Percentiles rank a stretch among this genome's conserved stretches.
These are phyloP conservation scores for Phytophthora kernoviae DNA, from an alignment of 352 stramenopile species.

Conservation along the genomic window DNA sequence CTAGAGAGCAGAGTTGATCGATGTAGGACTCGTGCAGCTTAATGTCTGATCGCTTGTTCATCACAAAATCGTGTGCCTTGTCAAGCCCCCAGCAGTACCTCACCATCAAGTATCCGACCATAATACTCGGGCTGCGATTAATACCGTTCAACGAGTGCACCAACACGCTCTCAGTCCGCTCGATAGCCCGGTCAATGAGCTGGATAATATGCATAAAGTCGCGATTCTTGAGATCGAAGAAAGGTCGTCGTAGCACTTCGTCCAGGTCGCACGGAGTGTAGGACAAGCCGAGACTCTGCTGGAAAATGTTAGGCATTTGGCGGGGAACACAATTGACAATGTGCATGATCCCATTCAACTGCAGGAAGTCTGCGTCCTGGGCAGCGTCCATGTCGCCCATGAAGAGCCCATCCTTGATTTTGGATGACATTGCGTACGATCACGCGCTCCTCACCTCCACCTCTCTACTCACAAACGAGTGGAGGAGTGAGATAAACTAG, in stretches of 20 bases:
- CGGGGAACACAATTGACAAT: conserved; percentile 92
- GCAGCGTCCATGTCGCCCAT: conserved; percentile 93
- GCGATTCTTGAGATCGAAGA: conserved; percentile 86
- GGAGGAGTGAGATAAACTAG: conserved; percentile 22
- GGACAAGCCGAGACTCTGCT: conserved; percentile 80
- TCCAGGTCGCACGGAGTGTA: conserved; percentile 82
- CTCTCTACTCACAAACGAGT: conserved; percentile 25
- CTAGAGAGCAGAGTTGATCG: conserved; percentile 70
- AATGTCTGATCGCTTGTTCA: conserved; percentile 87
- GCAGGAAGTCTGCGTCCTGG: conserved; percentile 92
- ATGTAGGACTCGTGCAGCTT: conserved; percentile 81
- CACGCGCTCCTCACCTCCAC: conserved; percentile 12
- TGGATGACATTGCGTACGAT: conserved; percentile 84
- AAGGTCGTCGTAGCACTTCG: conserved; percentile 63
- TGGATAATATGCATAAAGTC: conserved; percentile 84
- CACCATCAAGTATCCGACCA: conserved; percentile 92
- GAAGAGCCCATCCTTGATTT: conserved; percentile 95
- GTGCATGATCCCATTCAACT: conserved; percentile 92
- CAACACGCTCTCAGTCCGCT: conserved; percentile 86
- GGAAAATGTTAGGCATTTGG: conserved; percentile 92
- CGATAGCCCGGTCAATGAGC: conserved; percentile 80
- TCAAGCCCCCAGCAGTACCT: conserved; percentile 93
- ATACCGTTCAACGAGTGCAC: conserved; percentile 88
- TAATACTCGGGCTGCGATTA: conserved; percentile 81
- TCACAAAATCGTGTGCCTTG: conserved; percentile 92